Evolutionary conservation across 1,284 basidiomycete genomes (phyloP).

Genomic region (Pseudozyma sp.): DNA sequence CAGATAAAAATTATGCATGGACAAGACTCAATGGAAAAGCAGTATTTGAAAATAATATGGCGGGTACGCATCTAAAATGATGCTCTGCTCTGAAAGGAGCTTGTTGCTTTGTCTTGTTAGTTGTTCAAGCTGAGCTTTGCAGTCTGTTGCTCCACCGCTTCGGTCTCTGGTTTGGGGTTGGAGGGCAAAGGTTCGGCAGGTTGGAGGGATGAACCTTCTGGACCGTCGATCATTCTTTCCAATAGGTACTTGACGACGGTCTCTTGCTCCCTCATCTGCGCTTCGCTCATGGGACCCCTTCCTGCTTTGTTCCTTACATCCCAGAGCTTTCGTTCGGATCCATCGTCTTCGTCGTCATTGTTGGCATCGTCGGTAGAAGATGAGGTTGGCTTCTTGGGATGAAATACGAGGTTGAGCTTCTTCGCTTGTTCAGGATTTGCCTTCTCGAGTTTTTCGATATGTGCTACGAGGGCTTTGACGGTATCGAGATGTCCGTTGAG

Average conservation of each 20-base stretch:
- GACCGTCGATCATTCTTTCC: conserved; percentile 52
- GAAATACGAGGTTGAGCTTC: conserved; percentile 35
- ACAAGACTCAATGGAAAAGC: too few species aligned
- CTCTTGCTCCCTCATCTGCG: conserved; percentile 66
- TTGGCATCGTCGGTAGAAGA: not conserved
- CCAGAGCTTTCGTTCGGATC: conserved; percentile 61
- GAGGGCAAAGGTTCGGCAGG: conserved; percentile 33
- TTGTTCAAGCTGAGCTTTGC: conserved; percentile 30
- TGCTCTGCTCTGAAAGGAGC: too few species aligned
- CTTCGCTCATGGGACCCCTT: conserved; percentile 67
- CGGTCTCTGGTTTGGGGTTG: conserved; percentile 7
- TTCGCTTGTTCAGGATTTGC: conserved; percentile 36
- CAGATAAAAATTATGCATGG: too few species aligned
- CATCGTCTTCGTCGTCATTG: conserved; percentile 39
- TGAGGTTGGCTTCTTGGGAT: conserved; percentile 17
- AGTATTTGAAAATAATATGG: too few species aligned
- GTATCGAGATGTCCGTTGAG: conserved; percentile 64
- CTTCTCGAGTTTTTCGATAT: conserved; percentile 54
- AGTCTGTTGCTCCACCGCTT: conserved; percentile 21
- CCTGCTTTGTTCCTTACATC: conserved; percentile 66
- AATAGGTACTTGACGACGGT: conserved; percentile 63
- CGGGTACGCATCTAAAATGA: too few species aligned
- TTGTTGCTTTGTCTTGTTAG: too few species aligned
- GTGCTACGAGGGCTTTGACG: conserved; percentile 52
- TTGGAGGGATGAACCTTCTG: conserved; percentile 23